These are phyloP conservation scores for Mycena filopes DNA, from an alignment of 768 basidiomycete species.

Conservation along the genomic window DNA sequence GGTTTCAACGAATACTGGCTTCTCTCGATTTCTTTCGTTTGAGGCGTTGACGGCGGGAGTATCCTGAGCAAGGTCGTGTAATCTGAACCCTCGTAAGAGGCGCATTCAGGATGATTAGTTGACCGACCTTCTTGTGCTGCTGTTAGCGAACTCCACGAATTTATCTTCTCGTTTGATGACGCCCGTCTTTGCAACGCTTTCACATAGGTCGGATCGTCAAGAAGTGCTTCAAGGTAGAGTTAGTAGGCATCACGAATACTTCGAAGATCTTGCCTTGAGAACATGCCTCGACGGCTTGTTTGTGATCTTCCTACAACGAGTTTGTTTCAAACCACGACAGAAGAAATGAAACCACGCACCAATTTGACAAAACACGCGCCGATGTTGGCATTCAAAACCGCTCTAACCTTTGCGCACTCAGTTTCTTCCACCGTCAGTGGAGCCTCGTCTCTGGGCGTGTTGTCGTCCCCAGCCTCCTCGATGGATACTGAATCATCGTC, in stretches of 20 bases:
- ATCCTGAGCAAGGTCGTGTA: conserved; percentile 78
- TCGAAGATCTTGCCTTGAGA: conserved; percentile 65
- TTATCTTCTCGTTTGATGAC: conserved; percentile 80
- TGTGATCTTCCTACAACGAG: conserved; percentile 71
- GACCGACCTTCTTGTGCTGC: conserved; percentile 86
- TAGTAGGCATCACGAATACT: neutral
- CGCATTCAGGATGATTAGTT: neutral
- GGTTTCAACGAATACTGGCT: conserved; percentile 69
- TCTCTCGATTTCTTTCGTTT: conserved; percentile 57
- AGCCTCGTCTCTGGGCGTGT: conserved; percentile 34
- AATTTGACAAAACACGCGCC: conserved; percentile 86
- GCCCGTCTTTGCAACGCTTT: conserved; percentile 94
- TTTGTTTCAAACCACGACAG: conserved; percentile 12
- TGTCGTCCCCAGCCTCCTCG: conserved; percentile 34
- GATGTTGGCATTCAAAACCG: conserved; percentile 87
- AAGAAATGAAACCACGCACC: conserved; percentile 56
- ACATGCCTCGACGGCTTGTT: conserved; percentile 83
- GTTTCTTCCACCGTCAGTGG: conserved; percentile 45
- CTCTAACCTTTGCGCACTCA: conserved; percentile 67
- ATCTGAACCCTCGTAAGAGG: conserved; percentile 58
- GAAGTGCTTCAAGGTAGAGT: conserved; percentile 65
- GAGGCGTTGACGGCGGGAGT: conserved; percentile 64
- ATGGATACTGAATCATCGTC: conserved; percentile 29
- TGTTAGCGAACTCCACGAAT: conserved; percentile 85
- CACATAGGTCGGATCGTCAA: conserved; percentile 84